Evolutionary conservation across 345 rosid genomes (phyloP).

Genomic region (Fremontodendron californicum): DNA sequence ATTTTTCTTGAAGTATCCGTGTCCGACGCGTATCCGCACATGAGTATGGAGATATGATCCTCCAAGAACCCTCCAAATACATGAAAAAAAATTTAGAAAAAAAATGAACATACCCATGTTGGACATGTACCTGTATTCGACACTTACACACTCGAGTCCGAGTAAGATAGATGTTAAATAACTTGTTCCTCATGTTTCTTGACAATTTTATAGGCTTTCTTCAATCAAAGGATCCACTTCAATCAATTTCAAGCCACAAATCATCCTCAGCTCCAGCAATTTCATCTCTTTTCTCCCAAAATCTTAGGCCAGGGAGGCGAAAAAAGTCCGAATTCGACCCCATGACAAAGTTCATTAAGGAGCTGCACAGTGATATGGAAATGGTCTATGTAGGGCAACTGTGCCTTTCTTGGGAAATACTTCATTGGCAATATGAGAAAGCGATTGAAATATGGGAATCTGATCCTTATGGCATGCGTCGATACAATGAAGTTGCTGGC

Average conservation of each 20-base stretch:
- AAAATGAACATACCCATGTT: no score
- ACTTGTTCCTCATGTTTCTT: conserved; percentile 3
- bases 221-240: conserved; percentile 59
- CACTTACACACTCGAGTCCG: no score
- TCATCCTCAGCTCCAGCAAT: conserved; percentile 32
- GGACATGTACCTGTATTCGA: no score
- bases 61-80: no score
- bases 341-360: conserved; percentile 47
- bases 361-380: conserved; percentile 68
- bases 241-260: conserved; percentile 38
- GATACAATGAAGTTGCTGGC: conserved; percentile 79
- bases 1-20: no score
- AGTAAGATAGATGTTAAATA: no score
- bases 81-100: no score
- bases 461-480: conserved; percentile 46
- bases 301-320: conserved; percentile 38
- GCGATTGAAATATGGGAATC: conserved; percentile 70
- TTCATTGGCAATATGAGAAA: conserved; percentile 88
- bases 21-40: no score
- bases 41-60: no score
- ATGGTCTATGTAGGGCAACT: conserved; percentile 88
- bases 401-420: conserved; percentile 98
- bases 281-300: conserved; percentile 47
- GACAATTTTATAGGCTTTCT: conserved; percentile 51
- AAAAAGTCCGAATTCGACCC: conserved; percentile 54